Conservation (phyloP, 352 stramenopile species). For the Phytophthora tubulina region DNA sequence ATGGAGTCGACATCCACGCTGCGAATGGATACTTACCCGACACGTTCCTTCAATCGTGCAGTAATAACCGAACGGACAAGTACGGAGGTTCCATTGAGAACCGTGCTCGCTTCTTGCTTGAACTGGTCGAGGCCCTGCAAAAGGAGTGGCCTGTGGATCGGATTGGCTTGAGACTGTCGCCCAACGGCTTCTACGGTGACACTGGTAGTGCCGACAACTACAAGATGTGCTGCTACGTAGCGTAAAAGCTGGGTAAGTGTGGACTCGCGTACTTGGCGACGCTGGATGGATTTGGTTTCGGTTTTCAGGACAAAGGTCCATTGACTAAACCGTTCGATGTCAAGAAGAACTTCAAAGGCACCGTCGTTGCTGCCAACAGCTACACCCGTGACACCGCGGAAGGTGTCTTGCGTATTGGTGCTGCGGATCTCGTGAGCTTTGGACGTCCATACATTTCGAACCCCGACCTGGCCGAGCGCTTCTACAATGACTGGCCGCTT, state of each 20-base stretch:
- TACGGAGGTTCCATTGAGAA: slow-evolving; percentile 89
- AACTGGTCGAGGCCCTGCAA: slow-evolving; percentile 67
- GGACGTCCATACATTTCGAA: slow-evolving; percentile 45
- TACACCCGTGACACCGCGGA: slow-evolving; percentile 50
- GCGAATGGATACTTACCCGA: slow-evolving; percentile 93
- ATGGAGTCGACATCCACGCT: slow-evolving; percentile 65
- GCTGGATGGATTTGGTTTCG: slow-evolving; percentile 50
- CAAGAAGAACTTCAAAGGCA: slow-evolving; percentile 46
- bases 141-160: slow-evolving; percentile 36
- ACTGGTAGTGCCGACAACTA: slow-evolving; percentile 51
- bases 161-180: slow-evolving; percentile 44
- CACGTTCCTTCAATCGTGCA: slow-evolving; percentile 78
- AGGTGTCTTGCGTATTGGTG: slow-evolving; percentile 31
- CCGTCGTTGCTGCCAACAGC: slow-evolving; percentile 42
- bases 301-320: slow-evolving; percentile 44
- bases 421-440: slow-evolving; percentile 39
- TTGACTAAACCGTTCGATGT: slow-evolving; percentile 45
- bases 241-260: slow-evolving; percentile 41
- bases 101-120: slow-evolving; percentile 69
- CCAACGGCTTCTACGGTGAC: slow-evolving; percentile 40
- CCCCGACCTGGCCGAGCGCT: slow-evolving; percentile 40
- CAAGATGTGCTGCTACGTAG: slow-evolving; percentile 53
- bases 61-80: slow-evolving; percentile 83
- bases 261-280: slow-evolving; percentile 56
- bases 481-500: slow-evolving; percentile 40